Base-by-base conservation (phyloP, 495 filamentous ascomycete genomes). In the Lophium mytilinum region DNA sequence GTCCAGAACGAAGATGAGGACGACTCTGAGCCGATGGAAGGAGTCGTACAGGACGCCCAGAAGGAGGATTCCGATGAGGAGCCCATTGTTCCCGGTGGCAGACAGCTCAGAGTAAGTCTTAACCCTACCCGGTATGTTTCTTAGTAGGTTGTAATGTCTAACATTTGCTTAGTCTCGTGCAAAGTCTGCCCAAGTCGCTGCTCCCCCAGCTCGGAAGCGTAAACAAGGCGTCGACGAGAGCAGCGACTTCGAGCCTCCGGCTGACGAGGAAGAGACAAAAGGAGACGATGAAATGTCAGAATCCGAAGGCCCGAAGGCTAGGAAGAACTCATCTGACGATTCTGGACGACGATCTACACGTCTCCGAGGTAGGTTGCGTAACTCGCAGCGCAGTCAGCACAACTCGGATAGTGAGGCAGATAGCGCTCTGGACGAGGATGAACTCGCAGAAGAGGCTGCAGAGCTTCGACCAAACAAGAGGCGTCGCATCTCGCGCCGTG, bases 241-340 rank as follows among this genome's bases (percentile, higher is more conserved):
- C 62, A 93, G 88, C 67, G 90, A 96, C 60, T 95, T 95, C 64
- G 89, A 95, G 63, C 89, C 89, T 8, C 84, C 84, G 35, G 79
- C 74, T 0, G 79, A 73, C 40, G 81, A 80, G 4, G 80, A 76
- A 9, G 81, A 80, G 4, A 80, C 75, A 9, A 81, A 85, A 51
- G 90, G 84, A 39, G 84, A 85, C 45, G 89, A 89, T 56, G 76
- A 76, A 46, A 49, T 78, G 10, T 81, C 79, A 1, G 76, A 75
- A 19, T 78, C 78, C 11, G 80, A 73, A 34, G 71, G 72, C 35
- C 69, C 73, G 1, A 67, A 73, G 18, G 68, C 53, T 15, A 35
- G 30, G 74, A 75, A n/a, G 72, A 75, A 10, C 73, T 46, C 62
- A 3, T 66, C 63, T 2, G 58, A 61, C 36, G 59, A 66, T 53